Evolutionary conservation across 768 basidiomycete species (phyloP).

Genomic region (Tephrocybe sp.): DNA sequence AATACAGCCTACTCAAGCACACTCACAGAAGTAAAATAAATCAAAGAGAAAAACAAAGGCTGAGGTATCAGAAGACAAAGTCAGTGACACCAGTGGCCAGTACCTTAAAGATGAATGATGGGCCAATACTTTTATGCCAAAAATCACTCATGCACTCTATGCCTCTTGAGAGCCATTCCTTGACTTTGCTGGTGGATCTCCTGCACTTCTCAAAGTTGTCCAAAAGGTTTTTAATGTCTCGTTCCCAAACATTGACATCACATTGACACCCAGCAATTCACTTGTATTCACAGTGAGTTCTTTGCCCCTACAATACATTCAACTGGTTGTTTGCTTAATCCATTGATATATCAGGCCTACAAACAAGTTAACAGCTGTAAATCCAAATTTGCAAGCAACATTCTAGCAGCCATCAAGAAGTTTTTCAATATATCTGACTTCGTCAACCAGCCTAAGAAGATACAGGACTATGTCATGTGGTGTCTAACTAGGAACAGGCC

Average conservation of each 20-base stretch:
- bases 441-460: not conserved
- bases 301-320: not conserved
- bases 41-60: too few species aligned
- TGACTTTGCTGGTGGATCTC: constrained; percentile 11
- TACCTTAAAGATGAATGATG: constrained; percentile 15
- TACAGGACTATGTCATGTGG: constrained; percentile 9
- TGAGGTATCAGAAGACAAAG: not conserved
- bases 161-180: constrained; percentile 17
- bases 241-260: constrained; percentile 11
- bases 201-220: constrained; percentile 11
- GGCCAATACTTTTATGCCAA: constrained; percentile 18
- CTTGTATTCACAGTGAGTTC: not conserved
- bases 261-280: not conserved
- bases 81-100: not conserved
- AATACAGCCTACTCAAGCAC: too few species aligned
- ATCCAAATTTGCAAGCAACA: constrained; percentile 11
- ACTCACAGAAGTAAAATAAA: not conserved
- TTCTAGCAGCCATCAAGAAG: constrained; percentile 4
- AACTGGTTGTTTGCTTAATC: not conserved
- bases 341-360: constrained; percentile 7
- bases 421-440: constrained; percentile 1
- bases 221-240: constrained; percentile 13
- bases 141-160: constrained; percentile 20
- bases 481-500: constrained; percentile 12
- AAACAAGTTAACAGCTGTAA: constrained; percentile 6